Evolutionary conservation across 805 yeast genomes (phyloP).

Genomic region (Candida sakaeoensis): DNA sequence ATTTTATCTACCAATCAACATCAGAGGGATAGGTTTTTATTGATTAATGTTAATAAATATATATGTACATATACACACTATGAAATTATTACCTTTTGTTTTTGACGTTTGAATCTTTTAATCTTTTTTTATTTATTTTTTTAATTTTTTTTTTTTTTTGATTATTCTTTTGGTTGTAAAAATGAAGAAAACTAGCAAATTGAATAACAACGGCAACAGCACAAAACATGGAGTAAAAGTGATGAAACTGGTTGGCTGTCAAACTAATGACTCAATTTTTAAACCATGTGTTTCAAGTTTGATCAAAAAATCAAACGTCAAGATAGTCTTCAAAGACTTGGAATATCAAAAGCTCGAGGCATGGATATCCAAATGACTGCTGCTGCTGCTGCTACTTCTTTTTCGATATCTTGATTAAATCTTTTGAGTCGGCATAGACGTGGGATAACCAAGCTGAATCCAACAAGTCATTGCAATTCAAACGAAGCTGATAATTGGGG

Average conservation of each 20-base stretch:
- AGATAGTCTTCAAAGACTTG: too few species aligned
- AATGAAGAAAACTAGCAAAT: background rate
- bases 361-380: too few species aligned
- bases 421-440: conserved; percentile 38
- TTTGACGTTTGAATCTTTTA: too few species aligned
- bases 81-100: too few species aligned
- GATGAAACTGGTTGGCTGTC: background rate
- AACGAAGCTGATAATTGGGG: conserved; percentile 25
- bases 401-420: conserved; percentile 18
- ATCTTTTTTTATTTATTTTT: too few species aligned
- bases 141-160: background rate
- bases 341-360: too few species aligned
- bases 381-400: too few species aligned
- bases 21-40: too few species aligned
- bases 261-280: background rate
- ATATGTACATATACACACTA: too few species aligned
- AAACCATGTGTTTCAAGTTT: background rate
- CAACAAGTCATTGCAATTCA: conserved; percentile 22
- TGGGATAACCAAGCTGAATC: conserved; percentile 35
- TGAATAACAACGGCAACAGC: background rate
- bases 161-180: background rate
- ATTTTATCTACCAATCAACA: too few species aligned
- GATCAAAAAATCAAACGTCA: too few species aligned
- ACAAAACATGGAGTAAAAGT: background rate
- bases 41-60: too few species aligned